Base-by-base conservation (phyloP, 176 grass and related monocot genomes). In the Avena eriantha region DNA sequence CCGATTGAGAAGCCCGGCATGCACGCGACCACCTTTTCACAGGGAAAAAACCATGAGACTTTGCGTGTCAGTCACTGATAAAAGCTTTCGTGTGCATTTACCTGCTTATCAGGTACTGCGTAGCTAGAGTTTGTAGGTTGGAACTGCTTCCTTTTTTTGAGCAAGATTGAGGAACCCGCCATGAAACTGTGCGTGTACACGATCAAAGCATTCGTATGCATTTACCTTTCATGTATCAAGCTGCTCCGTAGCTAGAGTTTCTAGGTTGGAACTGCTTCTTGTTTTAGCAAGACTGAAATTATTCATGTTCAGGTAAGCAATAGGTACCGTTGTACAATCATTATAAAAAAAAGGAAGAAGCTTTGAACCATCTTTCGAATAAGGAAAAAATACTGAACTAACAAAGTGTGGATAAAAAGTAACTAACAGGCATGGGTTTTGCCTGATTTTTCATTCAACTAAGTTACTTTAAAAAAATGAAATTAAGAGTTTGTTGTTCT, bases 81-180 rank as follows among this genome's bases (percentile, higher is more conserved):
- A 46, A 10, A 46, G 45, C 45, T 46, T 46, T 46, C 45, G 45
- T 46, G 10, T 46, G 45, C 45, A 46, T 46, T 46, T 46, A 46
- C 45, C 45, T 46, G 45, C 45, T 46, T 46, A 46, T 46, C 45
- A 46, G 8, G 41, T 43, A 16, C 26, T 66, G 13, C 63, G 63
- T 66, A 65, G 24, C 61, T 65, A 65, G 61, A 65, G 61, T 16
- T 15, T 65, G 61, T 65, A 65, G 61, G 61, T 13, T 65, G 24
- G 13, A 65, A 31, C 61, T 31, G 61, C 61, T 65, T 31, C 13
- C 61, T 13, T 65, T 15, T 31, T 14, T 29, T 31, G 61, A 65
- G 54, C 24, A 65, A 31, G 13, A 65, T 31, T 31, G 57, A 60
- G 57, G 21, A 60, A 21, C 21, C 8, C n/a, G 57, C 8, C 7